Evolutionary conservation across 177 flowering plant species (phyloP).

Genomic region (Vitis hybrid): DNA sequence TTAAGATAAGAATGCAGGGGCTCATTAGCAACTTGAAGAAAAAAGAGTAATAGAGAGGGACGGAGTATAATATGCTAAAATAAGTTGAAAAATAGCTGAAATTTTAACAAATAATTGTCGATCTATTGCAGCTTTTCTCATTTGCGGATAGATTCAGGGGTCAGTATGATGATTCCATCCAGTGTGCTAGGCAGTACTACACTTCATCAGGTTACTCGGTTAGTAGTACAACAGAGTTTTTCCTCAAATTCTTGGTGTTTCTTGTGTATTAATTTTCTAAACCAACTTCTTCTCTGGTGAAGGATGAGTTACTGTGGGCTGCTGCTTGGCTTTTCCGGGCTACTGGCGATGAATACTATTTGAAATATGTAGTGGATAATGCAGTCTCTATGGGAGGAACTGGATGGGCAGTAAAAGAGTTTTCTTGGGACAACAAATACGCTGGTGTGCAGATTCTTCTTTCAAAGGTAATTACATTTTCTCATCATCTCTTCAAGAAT

Average conservation of each 20-base stretch:
- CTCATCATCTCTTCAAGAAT: too few species aligned
- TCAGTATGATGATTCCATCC: slow-evolving; percentile 62
- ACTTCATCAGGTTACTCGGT: slow-evolving; percentile 77
- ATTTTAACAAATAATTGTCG: neutral
- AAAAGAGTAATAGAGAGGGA: too few species aligned
- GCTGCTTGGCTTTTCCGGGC: slow-evolving; percentile 83
- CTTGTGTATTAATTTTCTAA: neutral
- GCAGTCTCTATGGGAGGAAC: slow-evolving; percentile 79
- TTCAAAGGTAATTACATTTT: slow-evolving; percentile 50
- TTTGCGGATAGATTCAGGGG: slow-evolving; percentile 86
- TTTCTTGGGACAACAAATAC: slow-evolving; percentile 95
- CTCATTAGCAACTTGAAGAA: too few species aligned
- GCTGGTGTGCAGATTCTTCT: slow-evolving; percentile 88
- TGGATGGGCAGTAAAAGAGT: slow-evolving; percentile 78
- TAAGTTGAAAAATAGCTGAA: neutral
- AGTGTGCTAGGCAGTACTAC: slow-evolving; percentile 52
- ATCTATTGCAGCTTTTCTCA: slow-evolving; percentile 62
- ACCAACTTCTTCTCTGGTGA: neutral
- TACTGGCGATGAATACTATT: slow-evolving; percentile 66
- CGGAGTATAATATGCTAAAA: too few species aligned
- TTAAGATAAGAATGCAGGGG: too few species aligned
- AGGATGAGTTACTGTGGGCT: slow-evolving; percentile 94
- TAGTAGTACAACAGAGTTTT: slow-evolving; percentile 8
- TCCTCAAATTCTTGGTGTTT: neutral
- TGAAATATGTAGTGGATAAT: slow-evolving; percentile 70